Base-by-base conservation (phyloP, 1,139 yeast species). In the Wickerhamiella infanticola region DNA sequence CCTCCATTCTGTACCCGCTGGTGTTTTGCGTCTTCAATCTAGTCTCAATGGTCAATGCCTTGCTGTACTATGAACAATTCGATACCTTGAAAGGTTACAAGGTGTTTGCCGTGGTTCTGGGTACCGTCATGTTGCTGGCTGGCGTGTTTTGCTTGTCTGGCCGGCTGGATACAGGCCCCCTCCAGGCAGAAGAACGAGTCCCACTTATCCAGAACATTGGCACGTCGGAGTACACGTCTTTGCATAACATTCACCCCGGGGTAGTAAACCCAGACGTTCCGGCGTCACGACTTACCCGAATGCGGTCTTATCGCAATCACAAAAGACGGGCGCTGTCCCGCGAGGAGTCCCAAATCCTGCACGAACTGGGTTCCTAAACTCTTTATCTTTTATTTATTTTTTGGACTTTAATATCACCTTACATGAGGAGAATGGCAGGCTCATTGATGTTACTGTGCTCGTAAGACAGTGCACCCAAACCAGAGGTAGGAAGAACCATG, bases 401-500 rank as follows among this genome's bases (percentile, higher is more conserved):
- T 29, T 7, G 7, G 11, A 29, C 33, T 11, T 29, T 7, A 2
- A 29, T 7, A 29, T 29, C 2, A 9, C n/a, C 3, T 26, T 26
- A 39, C 11, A 69, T 83, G 48, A 88, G 70, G 46, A 71, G 75
- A 49, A 88, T 63, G 0, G 96, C 95, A 2, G 96, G 96, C 63
- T 88, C 96, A 38, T 79, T 72, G 49, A 83, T 72, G 60, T 73
- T 79, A 59, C 81, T 77, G 60, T 88, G 97, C 57, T 84, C 94
- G 62, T 88, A 88, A 55, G 93, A 79, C 60, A 88, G 69, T 2
- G 85, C 94, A 48, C 96, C 95, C 35, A 85, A 85, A 43, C 95
- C 96, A 53, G 96, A 96, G 29, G 97, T 95, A 60, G 88, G 96
- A 55, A 88, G 69, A 63, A 88, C 69, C 60, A 85, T 77, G 52